A percentile compares a stretch with the other conserved stretches of the same genome.
Conservation (phyloP, 2,329 filamentous ascomycete species). For the Sporothrix sp. region DNA sequence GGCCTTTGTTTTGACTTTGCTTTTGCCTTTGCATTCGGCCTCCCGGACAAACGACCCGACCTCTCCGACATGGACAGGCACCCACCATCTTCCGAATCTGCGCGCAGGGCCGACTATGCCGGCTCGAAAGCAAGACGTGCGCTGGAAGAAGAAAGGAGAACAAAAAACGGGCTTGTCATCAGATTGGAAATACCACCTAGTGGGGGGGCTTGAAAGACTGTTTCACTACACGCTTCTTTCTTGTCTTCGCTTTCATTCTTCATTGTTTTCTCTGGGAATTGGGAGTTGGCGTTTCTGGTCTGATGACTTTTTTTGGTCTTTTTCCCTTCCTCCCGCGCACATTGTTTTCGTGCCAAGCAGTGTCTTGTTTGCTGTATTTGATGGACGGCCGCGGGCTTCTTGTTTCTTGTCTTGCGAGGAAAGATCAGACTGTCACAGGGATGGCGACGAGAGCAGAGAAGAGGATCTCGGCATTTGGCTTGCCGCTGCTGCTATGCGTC, state of each 20-base stretch:
- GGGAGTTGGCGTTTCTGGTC: slow-evolving; percentile 14
- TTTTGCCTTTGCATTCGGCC: slow-evolving; percentile 24
- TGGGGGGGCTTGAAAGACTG: slow-evolving; percentile 17
- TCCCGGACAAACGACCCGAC: slow-evolving; percentile 22
- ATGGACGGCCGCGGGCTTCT: no score
- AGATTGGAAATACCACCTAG: slow-evolving; percentile 19
- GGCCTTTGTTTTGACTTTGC: slow-evolving; percentile 27
- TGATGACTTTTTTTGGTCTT: slow-evolving; percentile 11
- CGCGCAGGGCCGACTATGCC: slow-evolving; percentile 13
- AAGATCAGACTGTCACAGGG: no score
- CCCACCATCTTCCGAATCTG: not conserved
- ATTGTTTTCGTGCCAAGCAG: no score
- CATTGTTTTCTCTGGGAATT: slow-evolving; percentile 2
- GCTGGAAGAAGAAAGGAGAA: not conserved
- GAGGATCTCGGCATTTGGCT: no score
- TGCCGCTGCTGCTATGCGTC: no score
- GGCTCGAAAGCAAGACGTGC: not conserved
- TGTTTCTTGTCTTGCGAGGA: no score
- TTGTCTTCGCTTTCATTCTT: slow-evolving; percentile 10
- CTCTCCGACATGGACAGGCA: not conserved
- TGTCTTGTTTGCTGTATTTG: no score
- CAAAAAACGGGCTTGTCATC: slow-evolving; percentile 17
- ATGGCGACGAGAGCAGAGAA: no score
- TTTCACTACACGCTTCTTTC: slow-evolving; percentile 11
- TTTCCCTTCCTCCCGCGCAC: not conserved